Evolutionary conservation across 129 eudicot species (phyloP), one percentile per base, ranked within the genome.

Genomic region (Calendula officinalis): DNA sequence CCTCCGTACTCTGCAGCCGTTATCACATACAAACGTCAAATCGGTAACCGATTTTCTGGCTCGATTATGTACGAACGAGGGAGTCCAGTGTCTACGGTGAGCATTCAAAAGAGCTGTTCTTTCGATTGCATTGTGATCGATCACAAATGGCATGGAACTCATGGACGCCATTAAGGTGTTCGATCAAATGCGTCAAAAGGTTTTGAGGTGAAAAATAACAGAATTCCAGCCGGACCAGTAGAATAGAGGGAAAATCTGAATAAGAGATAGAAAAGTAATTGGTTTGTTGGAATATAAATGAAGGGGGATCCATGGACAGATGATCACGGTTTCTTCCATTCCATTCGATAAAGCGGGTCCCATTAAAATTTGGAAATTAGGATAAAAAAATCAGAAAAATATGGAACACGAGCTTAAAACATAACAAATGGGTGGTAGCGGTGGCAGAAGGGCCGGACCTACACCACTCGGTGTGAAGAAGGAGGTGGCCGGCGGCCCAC

Each of bases 101-200:
- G 15, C 7, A 7, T 41, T 73, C 34, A 62, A 60, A 9, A 76
- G 61, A 77, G 64, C 46, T 41, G 75, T 72, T 69, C 67, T 72
- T 54, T 81, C 91, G 8, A 84, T 60, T 8, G 74, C 72, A 60
- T 77, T 75, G 47, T 51, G 76, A 32, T 81, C 80, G 32, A 84
- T 56, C 7, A 52, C 69, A 68, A 81, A 81, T 5, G 78, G 81
- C n/a, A 67, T 65, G 4, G 85, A 79, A 51, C 80, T 80, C 76
- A 81, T 64, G 15, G 89, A 86, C 36, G 91, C 84, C 86, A 81
- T 82, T 7, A 2, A 67, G 49, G 54, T 61, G 78, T 72, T 73
- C 30, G 78, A 80, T 60, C 35, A 33, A 63, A 63, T 45, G 55
- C 35, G 17, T 48, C 42, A 60, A 30, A 34, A 49, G 11, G 17